Evolutionary conservation across 257 asterid genomes (phyloP), one percentile per base, ranked within the genome.

Genomic region (Nicotiana obtusifolia): DNA sequence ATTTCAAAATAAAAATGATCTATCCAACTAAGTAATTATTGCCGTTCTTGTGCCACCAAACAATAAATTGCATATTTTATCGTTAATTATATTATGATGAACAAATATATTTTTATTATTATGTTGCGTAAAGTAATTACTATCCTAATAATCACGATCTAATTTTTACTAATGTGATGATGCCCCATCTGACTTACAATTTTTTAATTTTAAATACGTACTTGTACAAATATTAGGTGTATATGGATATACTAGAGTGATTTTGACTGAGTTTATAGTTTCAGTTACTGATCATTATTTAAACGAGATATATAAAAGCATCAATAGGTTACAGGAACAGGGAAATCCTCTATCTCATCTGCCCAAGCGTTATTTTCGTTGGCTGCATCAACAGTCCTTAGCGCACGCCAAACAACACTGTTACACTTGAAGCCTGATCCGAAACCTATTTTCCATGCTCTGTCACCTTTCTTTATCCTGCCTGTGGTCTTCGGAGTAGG

Each of bases 351-450:
- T 41, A 71, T 71, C 78, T 71, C 60, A 71, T 44, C 35, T 71
- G 60, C 44, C 78, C 78, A 71, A 20, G 60, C 22, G 19, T 44
- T 71, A 0, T 71, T 71, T 13, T 44, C 22, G 4, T 71, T 71
- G 4, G 7, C 59, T 71, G 35, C 60, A 20, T 44, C 14, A 2
- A 71, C 15, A 13, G 60, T 24, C 60, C 15, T 71, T 57, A 44
- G 7, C 1, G 22, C 37, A 44, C 60, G 2, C 88, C 88, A 86
- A 4, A 88, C 88, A 0, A 82, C 86, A 57, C 89, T 88, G 28
- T 88, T 82, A 52, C 89, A 88, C 64, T 88, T 88, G 33, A 88
- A 88, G 5, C 90, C 90, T 0, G 89, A 86, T 1, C 89, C 88
- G 2, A 88, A 88, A 20, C 86, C 87, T 41, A 88, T 84, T 61